Conservation (phyloP, 345 rosid species). For the Clarkia xantiana region DNA sequence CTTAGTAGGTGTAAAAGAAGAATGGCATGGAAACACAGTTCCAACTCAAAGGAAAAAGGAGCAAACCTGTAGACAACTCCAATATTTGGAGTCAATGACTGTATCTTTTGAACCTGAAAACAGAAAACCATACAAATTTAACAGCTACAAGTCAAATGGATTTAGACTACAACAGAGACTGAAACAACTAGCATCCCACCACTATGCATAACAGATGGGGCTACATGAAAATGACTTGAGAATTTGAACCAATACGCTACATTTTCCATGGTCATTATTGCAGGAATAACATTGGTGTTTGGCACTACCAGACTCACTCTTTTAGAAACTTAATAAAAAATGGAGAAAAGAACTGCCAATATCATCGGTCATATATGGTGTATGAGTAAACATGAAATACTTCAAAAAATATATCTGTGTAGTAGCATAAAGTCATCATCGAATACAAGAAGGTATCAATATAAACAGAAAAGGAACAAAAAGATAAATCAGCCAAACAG, state of each 20-base stretch:
- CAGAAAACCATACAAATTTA: constrained; percentile 1
- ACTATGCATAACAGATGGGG: not conserved
- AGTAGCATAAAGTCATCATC: not conserved
- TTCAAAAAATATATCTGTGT: too few relatives aligned
- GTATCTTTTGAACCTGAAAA: constrained; percentile 81
- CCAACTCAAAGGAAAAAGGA: not conserved
- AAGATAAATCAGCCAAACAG: not conserved
- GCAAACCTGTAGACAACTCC: constrained; percentile 93
- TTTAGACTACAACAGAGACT: not conserved
- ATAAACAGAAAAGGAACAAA: not conserved
- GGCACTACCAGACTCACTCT: too few relatives aligned
- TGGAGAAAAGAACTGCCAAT: too few relatives aligned
- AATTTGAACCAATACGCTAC: too few relatives aligned
- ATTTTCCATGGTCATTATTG: too few relatives aligned
- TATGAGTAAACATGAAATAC: too few relatives aligned
- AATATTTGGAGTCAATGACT: constrained; percentile 72
- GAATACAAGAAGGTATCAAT: not conserved
- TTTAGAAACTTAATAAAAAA: too few relatives aligned
- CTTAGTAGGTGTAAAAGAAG: not conserved
- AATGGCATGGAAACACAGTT: not conserved
- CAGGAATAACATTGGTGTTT: too few relatives aligned
- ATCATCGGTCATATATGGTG: too few relatives aligned
- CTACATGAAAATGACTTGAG: too few relatives aligned
- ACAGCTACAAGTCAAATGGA: not conserved
- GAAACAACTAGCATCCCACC: not conserved